Evolutionary conservation across 2,329 filamentous ascomycete species (phyloP).

Genomic region (Xylaria sp.): DNA sequence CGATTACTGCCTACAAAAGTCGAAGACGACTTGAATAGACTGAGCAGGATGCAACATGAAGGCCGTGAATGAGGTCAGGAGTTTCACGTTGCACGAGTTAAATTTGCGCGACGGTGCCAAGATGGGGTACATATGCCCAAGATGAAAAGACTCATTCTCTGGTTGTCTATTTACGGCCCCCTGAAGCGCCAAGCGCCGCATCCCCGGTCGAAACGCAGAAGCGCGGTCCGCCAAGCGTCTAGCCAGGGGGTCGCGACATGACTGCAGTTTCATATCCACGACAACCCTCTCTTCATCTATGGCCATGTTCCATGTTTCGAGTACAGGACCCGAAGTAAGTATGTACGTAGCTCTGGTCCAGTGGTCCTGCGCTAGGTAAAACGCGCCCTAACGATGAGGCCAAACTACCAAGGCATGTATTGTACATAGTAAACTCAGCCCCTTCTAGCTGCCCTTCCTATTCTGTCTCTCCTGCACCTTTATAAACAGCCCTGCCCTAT

Average conservation of each 20-base stretch:
- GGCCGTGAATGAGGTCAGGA: too few species aligned
- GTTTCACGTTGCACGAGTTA: background rate
- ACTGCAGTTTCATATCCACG: conserved; percentile 19
- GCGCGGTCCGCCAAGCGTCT: conserved; percentile 23
- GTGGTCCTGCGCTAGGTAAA: conserved; percentile 17
- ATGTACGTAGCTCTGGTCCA: background rate
- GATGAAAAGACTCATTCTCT: background rate
- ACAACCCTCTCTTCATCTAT: conserved; percentile 6
- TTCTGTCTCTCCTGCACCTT: background rate
- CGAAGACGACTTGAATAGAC: background rate
- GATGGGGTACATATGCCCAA: background rate
- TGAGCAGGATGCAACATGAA: background rate
- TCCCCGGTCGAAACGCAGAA: conserved; percentile 6
- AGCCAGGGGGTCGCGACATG: conserved; percentile 22
- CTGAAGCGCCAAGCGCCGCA: conserved; percentile 29
- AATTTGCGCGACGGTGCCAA: too few species aligned
- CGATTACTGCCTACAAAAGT: background rate
- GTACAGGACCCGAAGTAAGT: too few species aligned
- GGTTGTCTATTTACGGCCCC: background rate
- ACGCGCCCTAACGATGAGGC: conserved; percentile 12
- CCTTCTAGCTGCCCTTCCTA: conserved; percentile 1
- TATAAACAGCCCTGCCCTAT: conserved; percentile 9
- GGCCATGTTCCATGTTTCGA: too few species aligned
- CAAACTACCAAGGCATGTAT: background rate
- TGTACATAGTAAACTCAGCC: background rate